Evolutionary conservation across 495 filamentous ascomycete genomes (phyloP), one percentile per base, ranked within the genome.

Genomic region (Platismatia glauca): DNA sequence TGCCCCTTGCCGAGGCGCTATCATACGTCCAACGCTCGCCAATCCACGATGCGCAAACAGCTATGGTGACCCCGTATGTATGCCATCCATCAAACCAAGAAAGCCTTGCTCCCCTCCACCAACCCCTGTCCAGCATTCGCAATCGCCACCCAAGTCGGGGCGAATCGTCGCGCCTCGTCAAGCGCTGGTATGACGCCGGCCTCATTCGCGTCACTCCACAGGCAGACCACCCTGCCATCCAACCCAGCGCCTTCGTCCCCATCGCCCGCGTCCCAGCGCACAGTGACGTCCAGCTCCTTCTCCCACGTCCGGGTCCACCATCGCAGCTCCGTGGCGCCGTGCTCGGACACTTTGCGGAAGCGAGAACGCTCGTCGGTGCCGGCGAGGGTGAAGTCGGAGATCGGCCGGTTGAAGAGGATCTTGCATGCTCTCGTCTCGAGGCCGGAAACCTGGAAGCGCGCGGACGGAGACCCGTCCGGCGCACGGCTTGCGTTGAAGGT

Each of bases 191-290:
- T 93, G 11, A 78, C 74, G 4, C 85, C 87, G 13, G 71, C 70
- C 15, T 74, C 77, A 66, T 95, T 96, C 35, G 82, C 84, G 76
- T 97, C 94, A 67, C 85, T 89, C 94, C 94, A 98, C 20, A 89
- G 72, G 77, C 93, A 97, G 13, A 88, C 80, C 6, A 91, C 84
- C 53, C 76, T 78, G 0, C 91, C 92, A 63, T 83, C 81, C 56
- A 93, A 71, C 11, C 78, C 78, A 35, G 73, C 63, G 38, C 71
- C 73, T n/a, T 64, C 66, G 7, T 73, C 41, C 20, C 64, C 62
- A 24, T 64, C 62, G 5, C 72, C 69, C 48, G 78, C 71, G 33
- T 70, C 59, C 86, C 91, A 94, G 39, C 82, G 75, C 1, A 96
- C 81, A 67, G 88, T 83, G 11, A 97, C 87, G 18, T 78, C 79